These are phyloP conservation scores for Dipteronia dyeriana DNA, from an alignment of 345 rosid genomes.

Conservation along the genomic window DNA sequence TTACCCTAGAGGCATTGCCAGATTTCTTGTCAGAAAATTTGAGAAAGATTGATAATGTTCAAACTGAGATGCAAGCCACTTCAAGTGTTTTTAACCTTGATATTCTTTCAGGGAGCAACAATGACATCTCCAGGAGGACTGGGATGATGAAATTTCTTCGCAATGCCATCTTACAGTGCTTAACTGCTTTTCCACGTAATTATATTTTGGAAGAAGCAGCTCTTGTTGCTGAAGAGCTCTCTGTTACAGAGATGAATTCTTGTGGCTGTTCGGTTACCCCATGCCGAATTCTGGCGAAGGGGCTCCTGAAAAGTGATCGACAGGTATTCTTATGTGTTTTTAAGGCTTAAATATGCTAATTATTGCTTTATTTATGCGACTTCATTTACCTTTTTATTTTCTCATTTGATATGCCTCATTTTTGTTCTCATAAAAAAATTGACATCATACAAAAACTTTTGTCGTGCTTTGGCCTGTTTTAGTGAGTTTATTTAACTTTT, in stretches of 20 bases:
- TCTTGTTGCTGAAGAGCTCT: conserved; percentile 87
- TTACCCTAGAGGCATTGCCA: conserved; percentile 63
- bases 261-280: conserved; percentile 59
- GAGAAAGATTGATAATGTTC: conserved; percentile 44
- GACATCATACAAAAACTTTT: not conserved
- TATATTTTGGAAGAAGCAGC: conserved; percentile 77
- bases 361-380: not conserved
- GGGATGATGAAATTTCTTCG: conserved; percentile 83
- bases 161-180: conserved; percentile 73
- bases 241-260: conserved; percentile 56
- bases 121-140: conserved; percentile 48
- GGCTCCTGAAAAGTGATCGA: conserved; percentile 86
- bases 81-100: conserved; percentile 41
- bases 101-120: conserved; percentile 44
- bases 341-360: not conserved
- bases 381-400: not conserved
- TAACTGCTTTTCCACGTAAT: conserved; percentile 81
- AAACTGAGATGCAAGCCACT: conserved; percentile 34
- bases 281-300: conserved; percentile 80
- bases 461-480: not conserved
- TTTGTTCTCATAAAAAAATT: not conserved
- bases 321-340: conserved; percentile 53
- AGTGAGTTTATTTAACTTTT: not conserved
- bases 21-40: conserved; percentile 51
- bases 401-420: not conserved